Base-by-base conservation (phyloP, 2,329 filamentous ascomycete species). In the Aspergillus viridinutans region DNA sequence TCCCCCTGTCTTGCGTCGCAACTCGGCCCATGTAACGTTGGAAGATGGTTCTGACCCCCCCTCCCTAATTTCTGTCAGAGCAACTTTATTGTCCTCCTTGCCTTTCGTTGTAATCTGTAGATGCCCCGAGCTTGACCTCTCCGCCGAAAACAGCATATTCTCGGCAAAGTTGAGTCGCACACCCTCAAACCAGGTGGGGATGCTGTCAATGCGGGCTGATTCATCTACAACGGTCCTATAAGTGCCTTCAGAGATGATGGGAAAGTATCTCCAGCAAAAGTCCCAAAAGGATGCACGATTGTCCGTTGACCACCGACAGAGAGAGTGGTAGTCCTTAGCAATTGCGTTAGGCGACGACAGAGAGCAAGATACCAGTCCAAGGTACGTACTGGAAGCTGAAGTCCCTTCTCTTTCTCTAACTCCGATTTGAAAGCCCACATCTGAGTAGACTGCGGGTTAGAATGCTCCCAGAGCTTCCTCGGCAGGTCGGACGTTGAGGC, bases 151-250 rank as follows among this genome's bases (percentile, higher is more conserved):
- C 26, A 96, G 83, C 26, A 91, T 74, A 68, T 94, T 95, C 75
- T 95, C 90, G 4, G 90, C 87, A 69, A 87, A 93, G 67, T 92
- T 95, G 64, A 94, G 72, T 4, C 78, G 75, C 1, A 92, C 80
- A 29, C 90, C 90, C 1, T 84, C 76, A 71, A 94, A 95, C 90
- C 90, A 95, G 43, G 79, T 75, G 0, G 90, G 90, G 4, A 93
- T 80, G 17, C 79, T 78, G 58, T 90, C 86, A 71, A 95, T 90
- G 1, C 86, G 84, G 1, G 82, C 79, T 0, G 77, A 78, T 65
- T 90, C 86, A 67, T 95, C 89, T 3, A 94, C 86, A 1, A 88
- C 84, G 9, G 68, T 72, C 0, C 72, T 74, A 67, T 83, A 85
- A 3, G 71, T 74, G 29, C 89, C 89, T 38, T 82, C 79, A 64